These are phyloP conservation scores for Pseudocercospora eumusae DNA, from an alignment of 2,329 filamentous ascomycete genomes.

Conservation along the genomic window DNA sequence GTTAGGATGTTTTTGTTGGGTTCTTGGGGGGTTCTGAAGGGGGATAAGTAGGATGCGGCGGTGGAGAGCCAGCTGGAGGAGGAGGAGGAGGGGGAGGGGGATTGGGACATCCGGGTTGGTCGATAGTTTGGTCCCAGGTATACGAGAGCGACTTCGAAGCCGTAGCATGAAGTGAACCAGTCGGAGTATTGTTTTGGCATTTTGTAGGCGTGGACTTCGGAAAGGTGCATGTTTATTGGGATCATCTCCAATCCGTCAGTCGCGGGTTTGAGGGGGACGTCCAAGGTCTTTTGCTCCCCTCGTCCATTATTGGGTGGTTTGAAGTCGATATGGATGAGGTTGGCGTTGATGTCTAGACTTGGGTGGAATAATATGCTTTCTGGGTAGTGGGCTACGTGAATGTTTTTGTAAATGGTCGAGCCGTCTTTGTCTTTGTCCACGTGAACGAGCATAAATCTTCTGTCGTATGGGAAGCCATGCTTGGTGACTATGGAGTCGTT, in stretches of 20 bases:
- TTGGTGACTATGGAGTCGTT: slow-evolving; percentile 45
- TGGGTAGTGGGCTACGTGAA: slow-evolving; percentile 45
- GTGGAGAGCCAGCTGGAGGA: slow-evolving; percentile 42
- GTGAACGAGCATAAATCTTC: slow-evolving; percentile 48
- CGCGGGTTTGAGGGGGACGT: slow-evolving; percentile 46
- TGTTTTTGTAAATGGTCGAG: slow-evolving; percentile 42
- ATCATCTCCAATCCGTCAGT: slow-evolving; percentile 40
- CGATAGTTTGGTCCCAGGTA: slow-evolving; percentile 48
- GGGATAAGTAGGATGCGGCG: slow-evolving; percentile 29
- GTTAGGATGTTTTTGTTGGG: slow-evolving; percentile 49
- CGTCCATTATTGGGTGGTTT: slow-evolving; percentile 35
- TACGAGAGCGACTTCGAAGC: slow-evolving; percentile 46
- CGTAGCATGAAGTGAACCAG: slow-evolving; percentile 50
- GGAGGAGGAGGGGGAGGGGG: no score
- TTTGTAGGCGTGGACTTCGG: slow-evolving; percentile 45
- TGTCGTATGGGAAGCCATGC: slow-evolving; percentile 50
- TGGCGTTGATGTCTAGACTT: slow-evolving; percentile 38
- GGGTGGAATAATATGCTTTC: slow-evolving; percentile 48
- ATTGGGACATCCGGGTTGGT: slow-evolving; percentile 43
- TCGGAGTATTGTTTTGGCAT: slow-evolving; percentile 47
- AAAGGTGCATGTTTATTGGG: slow-evolving; percentile 49
- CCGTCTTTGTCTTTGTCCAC: slow-evolving; percentile 38
- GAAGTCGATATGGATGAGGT: slow-evolving; percentile 44
- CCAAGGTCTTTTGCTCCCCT: slow-evolving; percentile 36
- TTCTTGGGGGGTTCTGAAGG: slow-evolving; percentile 24